phyloP scores from a whole-genome alignment of 2,329 filamentous ascomycete genomes.

The Alternaria incomplexa region DNA sequence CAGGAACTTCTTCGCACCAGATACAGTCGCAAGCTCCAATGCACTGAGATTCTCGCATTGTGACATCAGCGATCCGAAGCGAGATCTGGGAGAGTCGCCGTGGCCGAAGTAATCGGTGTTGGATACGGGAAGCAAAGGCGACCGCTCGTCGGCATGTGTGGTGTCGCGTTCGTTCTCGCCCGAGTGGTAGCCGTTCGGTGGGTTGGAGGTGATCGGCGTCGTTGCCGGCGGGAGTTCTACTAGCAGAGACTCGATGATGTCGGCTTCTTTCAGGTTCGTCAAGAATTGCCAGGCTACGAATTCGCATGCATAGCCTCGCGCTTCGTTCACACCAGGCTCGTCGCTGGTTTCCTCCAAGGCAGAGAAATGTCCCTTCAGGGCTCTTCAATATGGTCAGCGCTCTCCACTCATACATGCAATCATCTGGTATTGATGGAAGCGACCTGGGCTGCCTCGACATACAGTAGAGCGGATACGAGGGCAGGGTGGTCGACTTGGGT shows the following conservation, averaged over 20 bases:
- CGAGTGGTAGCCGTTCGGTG: constrained; percentile 7
- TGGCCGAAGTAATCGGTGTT: constrained; percentile 32
- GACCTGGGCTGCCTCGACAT: constrained; percentile 44
- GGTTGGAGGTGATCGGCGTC: constrained; percentile 19
- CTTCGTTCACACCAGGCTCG: constrained; percentile 69
- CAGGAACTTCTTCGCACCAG: constrained; percentile 82
- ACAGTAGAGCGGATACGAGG: constrained; percentile 77
- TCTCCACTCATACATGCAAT: neutral
- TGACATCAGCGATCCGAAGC: constrained; percentile 68
- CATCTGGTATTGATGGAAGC: neutral
- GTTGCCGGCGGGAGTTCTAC: constrained; percentile 67
- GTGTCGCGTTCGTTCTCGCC: constrained; percentile 18
- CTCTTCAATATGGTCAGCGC: constrained; percentile 55
- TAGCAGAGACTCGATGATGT: constrained; percentile 76
- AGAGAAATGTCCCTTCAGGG: constrained; percentile 76
- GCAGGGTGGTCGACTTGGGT: constrained; percentile 69
- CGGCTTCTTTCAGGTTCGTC: constrained; percentile 71
- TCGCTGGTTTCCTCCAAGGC: constrained; percentile 63
- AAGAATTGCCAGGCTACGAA: constrained; percentile 82
- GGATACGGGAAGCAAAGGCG: constrained; percentile 31
- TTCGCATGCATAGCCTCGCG: constrained; percentile 76
- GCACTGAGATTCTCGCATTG: constrained; percentile 83
- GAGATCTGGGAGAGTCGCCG: constrained; percentile 40
- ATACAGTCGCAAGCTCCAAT: constrained; percentile 83
- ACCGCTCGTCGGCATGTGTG: constrained; percentile 25